Base-by-base conservation (phyloP, 805 yeast species). In the Brettanomyces anomalus region DNA sequence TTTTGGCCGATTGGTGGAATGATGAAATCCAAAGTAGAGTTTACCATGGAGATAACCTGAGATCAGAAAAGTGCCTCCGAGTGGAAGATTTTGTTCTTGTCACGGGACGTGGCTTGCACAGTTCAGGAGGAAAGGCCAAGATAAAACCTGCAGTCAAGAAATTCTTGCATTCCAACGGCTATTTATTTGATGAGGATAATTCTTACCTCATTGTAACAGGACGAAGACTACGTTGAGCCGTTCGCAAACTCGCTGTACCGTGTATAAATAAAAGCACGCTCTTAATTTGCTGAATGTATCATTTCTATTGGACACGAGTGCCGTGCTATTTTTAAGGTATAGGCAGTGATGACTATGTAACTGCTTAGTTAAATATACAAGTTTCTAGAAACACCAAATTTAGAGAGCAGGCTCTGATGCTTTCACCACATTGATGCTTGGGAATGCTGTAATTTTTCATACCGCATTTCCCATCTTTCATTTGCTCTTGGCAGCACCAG, bases 31-130 rank as follows among this genome's bases (percentile, higher is more conserved):
- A 51, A 2, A 55, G 59, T 18, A 54, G 89, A 41, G 70, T 64
- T 42, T 49, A 60, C 2, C 42, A 54, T 4, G 61, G 65, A 18
- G 76, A 77, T 0, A 65, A 59, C 4, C 53, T 66, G 19, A 44
- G 58, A 4, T 47, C 55, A 2, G 45, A 61, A 0, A 58, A 56
- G 24, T 79, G 70, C 0, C 43, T 51, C 10, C 64, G 66, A 54
- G 67, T 74, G 1, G 64, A 58, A 1, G 72, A 75, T 0, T 51
- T 81, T 6, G 55, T 46, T 1, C 60, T 83, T 0, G 60, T 82
- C 11, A 81, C 90, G 0, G 90, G 93, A 0, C 60, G 85, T 48
- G 93, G 93, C 0, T 52, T 79, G 5, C 93, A 84, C 56, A 79
- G 85, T 37, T 65, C 55, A 1, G 76, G 73, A 4, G 85, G 87